Conservation (phyloP, 179 eudicot genomes). For the Dionaea muscipula region DNA sequence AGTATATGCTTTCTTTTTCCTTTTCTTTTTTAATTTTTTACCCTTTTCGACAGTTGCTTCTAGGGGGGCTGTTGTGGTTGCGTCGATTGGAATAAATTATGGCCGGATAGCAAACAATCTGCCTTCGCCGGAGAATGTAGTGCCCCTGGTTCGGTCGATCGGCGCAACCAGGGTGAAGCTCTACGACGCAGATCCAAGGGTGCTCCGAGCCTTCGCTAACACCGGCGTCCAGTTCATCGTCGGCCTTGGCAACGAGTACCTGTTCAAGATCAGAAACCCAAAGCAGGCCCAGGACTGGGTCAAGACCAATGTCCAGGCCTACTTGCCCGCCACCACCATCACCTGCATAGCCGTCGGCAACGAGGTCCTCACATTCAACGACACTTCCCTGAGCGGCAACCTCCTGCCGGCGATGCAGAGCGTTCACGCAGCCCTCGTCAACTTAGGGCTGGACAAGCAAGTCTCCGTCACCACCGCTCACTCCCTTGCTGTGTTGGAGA, state of each 20-base stretch:
- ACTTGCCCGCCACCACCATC: conserved; percentile 59
- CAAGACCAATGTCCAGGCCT: conserved; percentile 37
- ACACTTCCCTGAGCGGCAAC: conserved; percentile 25
- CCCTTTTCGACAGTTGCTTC: no score
- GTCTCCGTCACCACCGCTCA: conserved; percentile 67
- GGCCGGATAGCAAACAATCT: conserved; percentile 84
- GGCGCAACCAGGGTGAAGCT: conserved; percentile 63
- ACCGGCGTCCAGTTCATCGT: conserved; percentile 60
- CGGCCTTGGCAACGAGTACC: conserved; percentile 40
- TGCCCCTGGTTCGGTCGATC: conserved; percentile 41
- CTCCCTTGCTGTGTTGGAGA: conserved; percentile 38
- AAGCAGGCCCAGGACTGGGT: conserved; percentile 48
- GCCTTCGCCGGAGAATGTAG: conserved; percentile 49
- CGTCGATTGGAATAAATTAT: conserved; percentile 86
- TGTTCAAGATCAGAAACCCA: conserved; percentile 41
- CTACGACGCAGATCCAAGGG: conserved; percentile 71
- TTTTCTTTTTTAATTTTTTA: no score
- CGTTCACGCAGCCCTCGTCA: conserved; percentile 42
- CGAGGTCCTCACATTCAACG: conserved; percentile 58
- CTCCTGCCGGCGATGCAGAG: conserved; percentile 73
- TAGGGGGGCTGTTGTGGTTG: no score
- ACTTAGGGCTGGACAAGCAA: conserved; percentile 27
- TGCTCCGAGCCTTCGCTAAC: conserved; percentile 63
- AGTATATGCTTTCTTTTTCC: no score
- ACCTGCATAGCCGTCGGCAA: conserved; percentile 60